phyloP scores from a whole-genome alignment of 495 filamentous ascomycete genomes.

The Neurospora sp. region DNA sequence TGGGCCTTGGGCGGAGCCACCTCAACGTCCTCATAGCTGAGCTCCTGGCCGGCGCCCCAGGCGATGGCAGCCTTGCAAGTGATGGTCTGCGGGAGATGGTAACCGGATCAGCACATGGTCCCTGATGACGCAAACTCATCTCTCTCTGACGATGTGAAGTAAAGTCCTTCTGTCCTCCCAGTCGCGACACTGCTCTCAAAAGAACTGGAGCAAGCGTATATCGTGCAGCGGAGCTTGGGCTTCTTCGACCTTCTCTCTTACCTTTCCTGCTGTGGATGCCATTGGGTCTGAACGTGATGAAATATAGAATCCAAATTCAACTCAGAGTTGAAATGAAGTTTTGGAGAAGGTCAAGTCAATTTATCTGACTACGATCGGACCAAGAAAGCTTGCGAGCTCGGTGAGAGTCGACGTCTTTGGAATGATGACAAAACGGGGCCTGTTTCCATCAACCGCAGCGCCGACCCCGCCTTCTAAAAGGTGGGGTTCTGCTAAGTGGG shows the following conservation, averaged over 20 bases:
- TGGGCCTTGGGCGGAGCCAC: slow-evolving; percentile 84
- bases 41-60: slow-evolving; percentile 86
- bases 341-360: neutral
- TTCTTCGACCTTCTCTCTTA: slow-evolving; percentile 13
- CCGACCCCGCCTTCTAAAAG: slow-evolving; percentile 9
- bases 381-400: neutral
- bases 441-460: neutral
- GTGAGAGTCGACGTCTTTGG: neutral
- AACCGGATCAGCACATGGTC: neutral
- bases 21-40: slow-evolving; percentile 85
- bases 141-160: neutral
- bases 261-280: slow-evolving; percentile 41
- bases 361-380: neutral
- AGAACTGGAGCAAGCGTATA: neutral
- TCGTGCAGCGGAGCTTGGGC: neutral
- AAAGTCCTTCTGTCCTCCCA: neutral
- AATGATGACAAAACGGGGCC: slow-evolving; percentile 1
- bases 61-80: slow-evolving; percentile 81
- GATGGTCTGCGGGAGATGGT: slow-evolving; percentile 30
- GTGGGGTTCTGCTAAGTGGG: slow-evolving; percentile 10
- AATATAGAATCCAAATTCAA: neutral
- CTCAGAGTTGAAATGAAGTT: neutral
- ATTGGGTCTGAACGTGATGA: slow-evolving; percentile 18
- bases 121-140: neutral
- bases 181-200: neutral